Evolutionary conservation across 2,329 filamentous ascomycete species (phyloP).

Genomic region (Fusarium chaquense): DNA sequence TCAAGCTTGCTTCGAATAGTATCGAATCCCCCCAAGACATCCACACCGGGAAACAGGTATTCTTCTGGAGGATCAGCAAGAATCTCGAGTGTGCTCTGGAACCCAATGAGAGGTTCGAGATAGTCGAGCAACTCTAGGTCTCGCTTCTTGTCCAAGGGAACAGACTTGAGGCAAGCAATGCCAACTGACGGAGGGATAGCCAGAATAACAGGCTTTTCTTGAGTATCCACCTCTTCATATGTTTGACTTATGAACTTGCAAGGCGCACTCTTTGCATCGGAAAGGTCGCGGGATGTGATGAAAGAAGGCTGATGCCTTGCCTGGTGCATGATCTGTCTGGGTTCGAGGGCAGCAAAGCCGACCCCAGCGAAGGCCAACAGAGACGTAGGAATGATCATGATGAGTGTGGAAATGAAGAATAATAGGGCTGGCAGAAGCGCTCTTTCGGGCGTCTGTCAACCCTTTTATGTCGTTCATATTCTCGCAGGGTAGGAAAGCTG

Average conservation of each 20-base stretch:
- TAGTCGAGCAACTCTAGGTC: constrained; percentile 44
- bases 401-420: background rate
- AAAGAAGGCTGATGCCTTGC: constrained; percentile 31
- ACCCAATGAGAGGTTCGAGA: constrained; percentile 32
- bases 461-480: constrained; percentile 32
- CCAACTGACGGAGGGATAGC: constrained; percentile 38
- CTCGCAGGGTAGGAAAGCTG: background rate
- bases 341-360: constrained; percentile 36
- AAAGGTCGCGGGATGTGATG: constrained; percentile 32
- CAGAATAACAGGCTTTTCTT: constrained; percentile 21
- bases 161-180: constrained; percentile 44
- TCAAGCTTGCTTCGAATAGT: constrained; percentile 33
- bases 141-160: constrained; percentile 43
- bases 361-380: constrained; percentile 41
- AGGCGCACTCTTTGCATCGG: constrained; percentile 24
- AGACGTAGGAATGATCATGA: constrained; percentile 34
- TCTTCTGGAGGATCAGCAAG: constrained; percentile 43
- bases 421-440: constrained; percentile 6
- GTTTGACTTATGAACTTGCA: constrained; percentile 37
- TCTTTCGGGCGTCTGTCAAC: constrained; percentile 1
- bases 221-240: constrained; percentile 24
- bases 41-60: constrained; percentile 41
- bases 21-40: constrained; percentile 40
- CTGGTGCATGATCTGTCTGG: constrained; percentile 39
- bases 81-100: constrained; percentile 44